These are phyloP conservation scores for Neofusicoccum laricinum DNA, from an alignment of 2,329 filamentous ascomycete species.

Conservation along the genomic window DNA sequence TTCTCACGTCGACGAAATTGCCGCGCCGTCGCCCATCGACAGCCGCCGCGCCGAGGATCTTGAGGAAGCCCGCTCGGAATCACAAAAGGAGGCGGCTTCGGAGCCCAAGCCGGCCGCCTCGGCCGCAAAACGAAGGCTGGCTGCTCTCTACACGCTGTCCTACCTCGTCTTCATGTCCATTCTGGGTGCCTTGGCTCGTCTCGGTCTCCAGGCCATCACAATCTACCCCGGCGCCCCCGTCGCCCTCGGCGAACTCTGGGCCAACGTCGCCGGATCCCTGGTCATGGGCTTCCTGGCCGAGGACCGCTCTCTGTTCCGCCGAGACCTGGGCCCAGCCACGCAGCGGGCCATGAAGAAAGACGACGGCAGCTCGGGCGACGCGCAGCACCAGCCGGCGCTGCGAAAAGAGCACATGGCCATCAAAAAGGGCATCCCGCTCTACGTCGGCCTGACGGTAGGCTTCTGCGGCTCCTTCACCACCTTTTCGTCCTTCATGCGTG, in stretches of 20 bases:
- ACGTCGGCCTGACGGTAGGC: slow-evolving; percentile 80
- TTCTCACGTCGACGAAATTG: background rate
- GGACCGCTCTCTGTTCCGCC: slow-evolving; percentile 67
- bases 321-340: slow-evolving; percentile 35
- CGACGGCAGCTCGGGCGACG: background rate
- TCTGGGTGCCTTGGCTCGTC: slow-evolving; percentile 75
- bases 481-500: slow-evolving; percentile 82
- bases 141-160: slow-evolving; percentile 60
- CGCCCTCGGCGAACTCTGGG: slow-evolving; percentile 75
- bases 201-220: slow-evolving; percentile 77
- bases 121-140: background rate
- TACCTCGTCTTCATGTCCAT: slow-evolving; percentile 85
- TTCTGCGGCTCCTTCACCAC: slow-evolving; percentile 90
- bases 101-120: too few species aligned
- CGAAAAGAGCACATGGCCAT: slow-evolving; percentile 40
- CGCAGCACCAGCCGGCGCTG: background rate
- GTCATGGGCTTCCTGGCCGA: slow-evolving; percentile 83
- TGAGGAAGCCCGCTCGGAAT: too few species aligned
- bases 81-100: too few species aligned
- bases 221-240: slow-evolving; percentile 73
- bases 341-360: background rate
- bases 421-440: slow-evolving; percentile 86
- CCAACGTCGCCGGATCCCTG: slow-evolving; percentile 78
- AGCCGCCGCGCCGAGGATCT: too few species aligned
- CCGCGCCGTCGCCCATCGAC: background rate